These are phyloP conservation scores for Metarhizium humberi DNA, from an alignment of 2,329 filamentous ascomycete species.

Conservation along the genomic window DNA sequence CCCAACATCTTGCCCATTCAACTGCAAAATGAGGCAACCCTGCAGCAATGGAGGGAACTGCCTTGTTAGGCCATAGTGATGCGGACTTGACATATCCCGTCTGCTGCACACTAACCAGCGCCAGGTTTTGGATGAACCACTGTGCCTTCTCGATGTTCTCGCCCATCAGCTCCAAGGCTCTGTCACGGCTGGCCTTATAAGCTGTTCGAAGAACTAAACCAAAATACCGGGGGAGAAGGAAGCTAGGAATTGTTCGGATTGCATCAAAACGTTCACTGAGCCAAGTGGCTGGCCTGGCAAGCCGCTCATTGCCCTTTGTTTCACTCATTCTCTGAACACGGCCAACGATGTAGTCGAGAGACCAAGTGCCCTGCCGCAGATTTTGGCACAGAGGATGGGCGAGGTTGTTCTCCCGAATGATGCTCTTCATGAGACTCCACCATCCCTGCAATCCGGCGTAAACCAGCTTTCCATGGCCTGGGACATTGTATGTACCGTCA, in stretches of 20 bases:
- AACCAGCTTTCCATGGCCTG: conserved; percentile 72
- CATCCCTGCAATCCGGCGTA: conserved; percentile 98
- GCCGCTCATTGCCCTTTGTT: conserved; percentile 48
- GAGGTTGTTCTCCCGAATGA: conserved; percentile 82
- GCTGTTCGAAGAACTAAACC: conserved; percentile 79
- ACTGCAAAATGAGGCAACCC: conserved; percentile 90
- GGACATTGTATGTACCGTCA: conserved; percentile 85
- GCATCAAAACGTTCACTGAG: conserved; percentile 77
- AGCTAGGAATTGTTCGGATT: conserved; percentile 75
- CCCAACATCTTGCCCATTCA: conserved; percentile 95
- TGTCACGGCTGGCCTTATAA: conserved; percentile 74
- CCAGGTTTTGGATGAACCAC: conserved; percentile 78
- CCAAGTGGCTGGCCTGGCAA: conserved; percentile 66
- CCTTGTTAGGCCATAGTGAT: conserved; percentile 78
- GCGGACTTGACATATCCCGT: conserved; percentile 83
- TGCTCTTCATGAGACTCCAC: conserved; percentile 84
- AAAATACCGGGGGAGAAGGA: conserved; percentile 88
- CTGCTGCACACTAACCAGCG: conserved; percentile 86
- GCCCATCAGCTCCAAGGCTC: conserved; percentile 70
- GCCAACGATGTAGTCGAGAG: conserved; percentile 75
- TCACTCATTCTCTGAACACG: conserved; percentile 66
- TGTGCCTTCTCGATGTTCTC: conserved; percentile 71
- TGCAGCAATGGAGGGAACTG: conserved; percentile 80
- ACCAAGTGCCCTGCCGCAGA: conserved; percentile 84
- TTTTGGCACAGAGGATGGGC: conserved; percentile 92